Conservation (phyloP, 208 protist species). For the Plasmodiophora brassicae region DNA sequence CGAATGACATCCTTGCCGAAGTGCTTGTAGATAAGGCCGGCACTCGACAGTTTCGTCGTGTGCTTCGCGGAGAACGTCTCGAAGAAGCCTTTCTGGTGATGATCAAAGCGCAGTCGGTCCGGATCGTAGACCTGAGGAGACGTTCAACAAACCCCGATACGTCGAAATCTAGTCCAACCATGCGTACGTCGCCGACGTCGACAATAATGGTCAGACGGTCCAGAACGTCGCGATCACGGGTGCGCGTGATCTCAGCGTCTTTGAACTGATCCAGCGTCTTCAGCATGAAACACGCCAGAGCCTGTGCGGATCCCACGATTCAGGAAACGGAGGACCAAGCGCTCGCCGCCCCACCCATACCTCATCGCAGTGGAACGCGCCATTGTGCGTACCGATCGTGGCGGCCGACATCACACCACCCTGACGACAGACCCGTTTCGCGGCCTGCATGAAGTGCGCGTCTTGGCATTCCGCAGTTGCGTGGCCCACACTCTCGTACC, state of each 20-base stretch:
- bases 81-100: constrained; percentile 85
- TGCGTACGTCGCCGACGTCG: constrained; percentile 12
- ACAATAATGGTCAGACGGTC: background rate
- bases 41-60: constrained; percentile 76
- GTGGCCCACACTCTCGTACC: no score
- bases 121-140: constrained; percentile 26
- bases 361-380: background rate
- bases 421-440: no score
- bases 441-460: no score
- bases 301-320: background rate
- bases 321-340: background rate
- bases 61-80: constrained; percentile 73
- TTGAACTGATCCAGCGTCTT: background rate
- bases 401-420: no score
- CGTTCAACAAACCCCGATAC: no score
- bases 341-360: background rate
- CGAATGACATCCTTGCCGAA: constrained; percentile 82
- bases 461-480: no score
- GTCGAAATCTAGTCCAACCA: background rate
- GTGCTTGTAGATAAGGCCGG: constrained; percentile 86
- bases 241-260: background rate
- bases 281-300: constrained; percentile 9
- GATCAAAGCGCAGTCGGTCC: constrained; percentile 42
- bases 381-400: background rate
- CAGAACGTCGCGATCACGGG: background rate